Conservation (phyloP, 108 stramenopile genomes). For the Stephanodiscus triporus region DNA sequence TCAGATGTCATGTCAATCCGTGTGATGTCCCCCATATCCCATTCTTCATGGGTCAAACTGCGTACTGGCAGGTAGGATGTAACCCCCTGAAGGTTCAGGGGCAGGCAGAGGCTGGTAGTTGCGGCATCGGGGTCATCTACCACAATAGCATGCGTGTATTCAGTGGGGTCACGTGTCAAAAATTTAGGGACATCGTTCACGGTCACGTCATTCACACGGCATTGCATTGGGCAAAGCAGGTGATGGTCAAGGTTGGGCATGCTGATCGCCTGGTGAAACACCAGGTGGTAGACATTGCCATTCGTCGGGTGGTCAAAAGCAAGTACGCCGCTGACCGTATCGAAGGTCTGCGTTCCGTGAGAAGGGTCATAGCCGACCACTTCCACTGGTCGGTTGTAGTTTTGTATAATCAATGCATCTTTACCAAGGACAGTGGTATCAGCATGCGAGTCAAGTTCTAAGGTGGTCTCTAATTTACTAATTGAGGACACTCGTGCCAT, state of each 20-base stretch:
- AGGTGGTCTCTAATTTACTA: background rate
- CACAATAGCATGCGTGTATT: background rate
- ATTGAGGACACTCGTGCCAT: background rate
- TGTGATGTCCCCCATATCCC: background rate
- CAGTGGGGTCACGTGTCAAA: background rate
- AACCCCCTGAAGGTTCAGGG: background rate
- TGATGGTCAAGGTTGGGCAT: too few species aligned
- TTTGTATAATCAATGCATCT: background rate
- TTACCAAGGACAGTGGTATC: background rate
- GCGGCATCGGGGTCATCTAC: background rate
- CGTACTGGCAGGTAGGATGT: background rate
- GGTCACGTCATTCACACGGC: conserved; percentile 7
- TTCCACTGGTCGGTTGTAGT: background rate
- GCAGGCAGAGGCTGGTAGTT: background rate
- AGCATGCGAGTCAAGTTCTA: background rate
- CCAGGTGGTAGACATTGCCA: too few species aligned
- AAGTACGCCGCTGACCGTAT: background rate
- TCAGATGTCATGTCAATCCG: background rate
- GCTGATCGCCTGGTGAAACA: too few species aligned
- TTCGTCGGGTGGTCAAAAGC: background rate
- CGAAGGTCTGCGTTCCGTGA: background rate
- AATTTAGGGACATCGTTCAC: conserved; percentile 26
- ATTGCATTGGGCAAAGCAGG: conserved; percentile 14
- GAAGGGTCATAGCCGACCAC: background rate
- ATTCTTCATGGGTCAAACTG: background rate